Conservation (phyloP, 306 rosid genomes). For the Castanopsis chinensis region DNA sequence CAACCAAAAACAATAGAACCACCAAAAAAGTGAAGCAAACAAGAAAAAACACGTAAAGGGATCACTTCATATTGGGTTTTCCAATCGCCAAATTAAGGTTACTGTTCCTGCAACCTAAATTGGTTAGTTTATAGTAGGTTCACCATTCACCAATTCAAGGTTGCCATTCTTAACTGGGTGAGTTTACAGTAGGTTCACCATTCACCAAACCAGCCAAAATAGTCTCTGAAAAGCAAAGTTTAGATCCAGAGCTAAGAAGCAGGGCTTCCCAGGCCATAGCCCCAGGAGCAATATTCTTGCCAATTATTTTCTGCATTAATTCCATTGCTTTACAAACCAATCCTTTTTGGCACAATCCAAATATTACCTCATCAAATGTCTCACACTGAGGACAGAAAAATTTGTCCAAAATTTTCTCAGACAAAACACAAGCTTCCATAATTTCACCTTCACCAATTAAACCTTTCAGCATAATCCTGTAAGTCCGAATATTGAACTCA, state of each 20-base stretch:
- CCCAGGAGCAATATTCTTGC: conserved; percentile 43
- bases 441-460: conserved; percentile 46
- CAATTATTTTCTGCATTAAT: conserved; percentile 45
- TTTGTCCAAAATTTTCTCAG: conserved; percentile 66
- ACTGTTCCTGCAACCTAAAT: background rate
- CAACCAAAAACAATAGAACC: too few species aligned
- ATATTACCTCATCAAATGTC: conserved; percentile 49
- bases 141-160: background rate
- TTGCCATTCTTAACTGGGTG: background rate
- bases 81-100: background rate
- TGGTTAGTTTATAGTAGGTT: too few species aligned
- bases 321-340: conserved; percentile 44
- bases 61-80: too few species aligned
- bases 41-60: background rate
- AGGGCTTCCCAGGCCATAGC: conserved; percentile 63
- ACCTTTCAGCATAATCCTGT: conserved; percentile 62
- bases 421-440: conserved; percentile 48
- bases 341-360: conserved; percentile 56
- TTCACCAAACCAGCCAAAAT: conserved; percentile 41
- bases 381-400: conserved; percentile 42
- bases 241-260: conserved; percentile 37
- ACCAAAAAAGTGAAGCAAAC: too few species aligned
- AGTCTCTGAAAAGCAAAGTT: conserved; percentile 34
- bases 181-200: conserved; percentile 33
- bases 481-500: conserved; percentile 51